phyloP scores from a whole-genome alignment of 2,329 filamentous ascomycete genomes.

The Diplocarpon mali region DNA sequence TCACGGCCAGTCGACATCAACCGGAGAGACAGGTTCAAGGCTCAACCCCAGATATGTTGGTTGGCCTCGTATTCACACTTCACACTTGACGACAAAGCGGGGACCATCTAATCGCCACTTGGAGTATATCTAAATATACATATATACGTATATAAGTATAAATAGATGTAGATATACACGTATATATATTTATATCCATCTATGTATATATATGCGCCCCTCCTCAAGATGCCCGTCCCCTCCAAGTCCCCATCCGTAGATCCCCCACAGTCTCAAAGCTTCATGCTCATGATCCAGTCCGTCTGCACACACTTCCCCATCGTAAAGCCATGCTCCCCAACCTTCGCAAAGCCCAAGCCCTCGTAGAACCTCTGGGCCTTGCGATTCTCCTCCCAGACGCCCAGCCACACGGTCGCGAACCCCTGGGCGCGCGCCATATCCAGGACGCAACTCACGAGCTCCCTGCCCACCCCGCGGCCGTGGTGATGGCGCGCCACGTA shows the following conservation, averaged over 20 bases:
- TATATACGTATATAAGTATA: too few species aligned
- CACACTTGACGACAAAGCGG: too few species aligned
- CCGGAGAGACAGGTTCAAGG: too few species aligned
- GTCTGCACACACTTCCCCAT: constrained; percentile 32
- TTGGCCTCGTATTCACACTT: too few species aligned
- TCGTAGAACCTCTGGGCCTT: constrained; percentile 31
- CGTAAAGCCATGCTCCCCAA: constrained; percentile 33
- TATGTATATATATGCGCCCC: neutral
- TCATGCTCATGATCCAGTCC: constrained; percentile 34
- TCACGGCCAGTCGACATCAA: too few species aligned
- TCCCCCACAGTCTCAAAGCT: constrained; percentile 10
- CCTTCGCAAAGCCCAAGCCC: constrained; percentile 30
- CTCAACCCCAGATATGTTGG: too few species aligned
- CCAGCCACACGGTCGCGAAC: constrained; percentile 33
- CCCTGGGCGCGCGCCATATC: constrained; percentile 29
- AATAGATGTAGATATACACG: neutral
- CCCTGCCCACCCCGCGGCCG: constrained; percentile 31
- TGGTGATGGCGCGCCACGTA: constrained; percentile 31
- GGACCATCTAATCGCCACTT: too few species aligned
- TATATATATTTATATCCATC: neutral
- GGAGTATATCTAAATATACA: too few species aligned
- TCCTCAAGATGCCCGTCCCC: neutral
- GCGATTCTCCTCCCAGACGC: constrained; percentile 37
- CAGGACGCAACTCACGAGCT: constrained; percentile 26
- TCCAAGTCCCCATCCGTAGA: neutral